Conservation (phyloP, 441 rosid species). For the Euphorbia celastroides region DNA sequence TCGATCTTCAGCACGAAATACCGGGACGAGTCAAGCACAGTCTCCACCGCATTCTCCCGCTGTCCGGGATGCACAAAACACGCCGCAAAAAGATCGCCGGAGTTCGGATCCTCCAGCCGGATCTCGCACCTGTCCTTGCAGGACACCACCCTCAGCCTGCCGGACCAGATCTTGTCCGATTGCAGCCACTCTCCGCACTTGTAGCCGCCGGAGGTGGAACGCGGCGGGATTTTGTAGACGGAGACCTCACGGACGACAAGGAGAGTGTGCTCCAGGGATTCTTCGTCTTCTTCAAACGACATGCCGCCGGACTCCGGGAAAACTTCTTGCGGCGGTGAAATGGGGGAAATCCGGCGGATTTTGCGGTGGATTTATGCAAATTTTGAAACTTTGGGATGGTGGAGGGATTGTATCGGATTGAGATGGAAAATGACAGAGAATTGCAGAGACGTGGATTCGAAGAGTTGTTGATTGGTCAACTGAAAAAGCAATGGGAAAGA, state of each 20-base stretch:
- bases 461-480: conserved; percentile 30
- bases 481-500: neutral
- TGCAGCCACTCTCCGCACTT: conserved; percentile 99
- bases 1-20: conserved; percentile 93
- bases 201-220: conserved; percentile 92
- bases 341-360: neutral
- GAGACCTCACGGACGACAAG: conserved; percentile 91
- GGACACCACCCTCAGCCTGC: conserved; percentile 91
- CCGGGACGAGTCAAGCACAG: conserved; percentile 90
- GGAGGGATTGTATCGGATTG: neutral
- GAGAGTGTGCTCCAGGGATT: conserved; percentile 85
- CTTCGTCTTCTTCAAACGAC: conserved; percentile 91
- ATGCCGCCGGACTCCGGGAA: conserved; percentile 9
- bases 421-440: conserved; percentile 11
- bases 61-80: conserved; percentile 81
- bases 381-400: neutral
- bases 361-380: conserved; percentile 4
- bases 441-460: conserved; percentile 29
- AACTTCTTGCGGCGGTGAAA: neutral
- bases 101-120: conserved; percentile 89
- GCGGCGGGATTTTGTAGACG: conserved; percentile 91
- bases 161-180: conserved; percentile 98
- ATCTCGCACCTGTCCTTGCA: conserved; percentile 96
- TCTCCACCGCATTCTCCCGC: conserved; percentile 87
- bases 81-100: conserved; percentile 90